Evolutionary conservation across 192 early-diverging fungal species (phyloP).

Genomic region (Backusella liffmaniae): DNA sequence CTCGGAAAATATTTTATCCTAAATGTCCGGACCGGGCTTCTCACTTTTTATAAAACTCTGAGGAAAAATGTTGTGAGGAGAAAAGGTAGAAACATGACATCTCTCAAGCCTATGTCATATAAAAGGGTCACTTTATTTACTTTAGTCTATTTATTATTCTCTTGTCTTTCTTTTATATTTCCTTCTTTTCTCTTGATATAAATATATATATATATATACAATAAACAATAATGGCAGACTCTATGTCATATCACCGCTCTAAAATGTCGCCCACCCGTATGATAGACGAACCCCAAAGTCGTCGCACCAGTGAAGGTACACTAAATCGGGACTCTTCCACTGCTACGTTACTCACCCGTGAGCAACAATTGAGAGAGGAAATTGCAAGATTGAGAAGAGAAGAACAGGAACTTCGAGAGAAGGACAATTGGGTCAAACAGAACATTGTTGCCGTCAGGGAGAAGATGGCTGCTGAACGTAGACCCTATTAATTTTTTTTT

Average conservation of each 20-base stretch:
- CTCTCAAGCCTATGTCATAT: background rate
- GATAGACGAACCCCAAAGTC: slow-evolving; percentile 8
- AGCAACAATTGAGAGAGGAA: slow-evolving; percentile 33
- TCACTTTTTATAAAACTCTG: no score
- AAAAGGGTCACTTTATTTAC: background rate
- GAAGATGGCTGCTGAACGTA: slow-evolving; percentile 24
- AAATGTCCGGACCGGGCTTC: no score
- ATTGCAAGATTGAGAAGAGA: slow-evolving; percentile 34
- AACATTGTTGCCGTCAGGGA: slow-evolving; percentile 30
- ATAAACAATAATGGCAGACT: slow-evolving; percentile 5
- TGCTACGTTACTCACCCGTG: slow-evolving; percentile 21
- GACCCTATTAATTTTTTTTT: slow-evolving; percentile 5
- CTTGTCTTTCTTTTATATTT: background rate
- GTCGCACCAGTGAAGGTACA: background rate
- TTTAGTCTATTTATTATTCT: background rate
- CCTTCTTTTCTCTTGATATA: background rate
- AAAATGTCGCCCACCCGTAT: slow-evolving; percentile 27
- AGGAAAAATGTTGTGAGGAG: background rate
- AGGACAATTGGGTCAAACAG: slow-evolving; percentile 32
- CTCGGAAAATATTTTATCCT: no score
- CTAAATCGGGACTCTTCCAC: slow-evolving; percentile 17
- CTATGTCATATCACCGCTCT: slow-evolving; percentile 13
- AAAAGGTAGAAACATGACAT: background rate
- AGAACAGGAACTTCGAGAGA: slow-evolving; percentile 30
- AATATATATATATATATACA: background rate